Percentiles rank a stretch among this genome's conserved stretches.
Evolutionary conservation across 192 early-diverging fungal species (phyloP).

Genomic region (Jimgerdemannia flammicorona): DNA sequence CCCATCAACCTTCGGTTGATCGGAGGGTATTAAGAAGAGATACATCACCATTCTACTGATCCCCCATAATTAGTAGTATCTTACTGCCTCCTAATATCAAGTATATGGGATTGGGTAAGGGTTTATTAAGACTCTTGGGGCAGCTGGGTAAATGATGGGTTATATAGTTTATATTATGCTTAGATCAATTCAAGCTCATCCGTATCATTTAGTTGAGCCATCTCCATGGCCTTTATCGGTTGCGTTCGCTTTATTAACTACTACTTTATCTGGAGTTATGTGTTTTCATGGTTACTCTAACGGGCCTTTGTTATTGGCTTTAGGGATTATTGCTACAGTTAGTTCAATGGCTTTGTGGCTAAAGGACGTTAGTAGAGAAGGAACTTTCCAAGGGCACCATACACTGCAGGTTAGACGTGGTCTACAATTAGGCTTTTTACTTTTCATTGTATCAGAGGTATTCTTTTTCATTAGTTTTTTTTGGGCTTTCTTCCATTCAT

Average conservation of each 20-base stretch:
- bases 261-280: conserved; percentile 13
- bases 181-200: conserved; percentile 22
- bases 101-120: too few relatives aligned
- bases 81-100: too few relatives aligned
- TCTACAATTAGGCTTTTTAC: conserved; percentile 5
- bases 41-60: too few relatives aligned
- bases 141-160: too few relatives aligned
- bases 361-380: conserved; percentile 8
- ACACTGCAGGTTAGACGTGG: conserved; percentile 7
- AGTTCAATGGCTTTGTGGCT: conserved; percentile 8
- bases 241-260: conserved; percentile 20
- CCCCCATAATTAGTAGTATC: too few relatives aligned
- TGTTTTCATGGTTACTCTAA: conserved; percentile 8
- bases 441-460: conserved; percentile 11
- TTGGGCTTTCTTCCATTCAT: conserved; percentile 14
- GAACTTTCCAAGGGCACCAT: conserved; percentile 7
- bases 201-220: conserved; percentile 32
- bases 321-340: conserved; percentile 5
- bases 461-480: conserved; percentile 15
- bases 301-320: conserved; percentile 6
- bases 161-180: conserved; percentile 14
- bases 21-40: too few relatives aligned
- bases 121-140: too few relatives aligned
- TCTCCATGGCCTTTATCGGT: conserved; percentile 30
- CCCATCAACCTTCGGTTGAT: too few relatives aligned